Evolutionary conservation across 2,329 filamentous ascomycete species (phyloP), one percentile per base, ranked within the genome.

Genomic region (Penicillium sp.): DNA sequence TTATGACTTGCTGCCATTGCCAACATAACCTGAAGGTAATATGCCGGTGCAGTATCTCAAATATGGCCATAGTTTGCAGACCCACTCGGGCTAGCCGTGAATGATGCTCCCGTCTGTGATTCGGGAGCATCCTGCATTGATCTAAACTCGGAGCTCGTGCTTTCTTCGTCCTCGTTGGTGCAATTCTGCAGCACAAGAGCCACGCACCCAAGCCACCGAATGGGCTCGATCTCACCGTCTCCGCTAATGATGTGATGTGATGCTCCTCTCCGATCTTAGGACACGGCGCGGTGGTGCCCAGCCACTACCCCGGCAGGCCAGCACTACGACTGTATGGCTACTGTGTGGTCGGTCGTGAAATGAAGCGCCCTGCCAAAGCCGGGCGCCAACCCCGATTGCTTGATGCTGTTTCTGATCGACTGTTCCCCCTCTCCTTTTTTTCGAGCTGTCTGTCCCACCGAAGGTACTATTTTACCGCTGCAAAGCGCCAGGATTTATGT

Each of bases 141-240:
- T 58, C 55, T 56, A 58, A 61, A 43, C 43, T 33, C 43, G 51
- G 55, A 58, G 51, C 54, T 42, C 53, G 46, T 33, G 58, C 39
- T 52, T 60, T 59, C 58, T 61, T 57, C 54, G 60, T 60, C 60
- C 64, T 66, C 62, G 64, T 68, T 68, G 65, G 64, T 64, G 62
- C 56, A 56, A 27, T 41, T 45, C 55, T 41, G 47, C 50, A 51
- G 54, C 42, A 51, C 49, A 27, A 55, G 49, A 60, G 55, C 53
- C 62, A 58, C 55, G 52, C 46, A 48, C 46, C 52, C 54, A 55
- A 64, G 59, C 63, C 58, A 66, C 58, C 57, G 38, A 54, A 46
- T 55, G 56, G 64, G 62, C 61, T 63, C 56, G 58, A 63, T 63
- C 56, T 57, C 52, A 57, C 48, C 54, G 61, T 61, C 51, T 64